A percentile compares a stretch with the other conserved stretches of the same genome.
Evolutionary conservation across 768 basidiomycete genomes (phyloP).

Genomic region (Hericium erinaceus): DNA sequence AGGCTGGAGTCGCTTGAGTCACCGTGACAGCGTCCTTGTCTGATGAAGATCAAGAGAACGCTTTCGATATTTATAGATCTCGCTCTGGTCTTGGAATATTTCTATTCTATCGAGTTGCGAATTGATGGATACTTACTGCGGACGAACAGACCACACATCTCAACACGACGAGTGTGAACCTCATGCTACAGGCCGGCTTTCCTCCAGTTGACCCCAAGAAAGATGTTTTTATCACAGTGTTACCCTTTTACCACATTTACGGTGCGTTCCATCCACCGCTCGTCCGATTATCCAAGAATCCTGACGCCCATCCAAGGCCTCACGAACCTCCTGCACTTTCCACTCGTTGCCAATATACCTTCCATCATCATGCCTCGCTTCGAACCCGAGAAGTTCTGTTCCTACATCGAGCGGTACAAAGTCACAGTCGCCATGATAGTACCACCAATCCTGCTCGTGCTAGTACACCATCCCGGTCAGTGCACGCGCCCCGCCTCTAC

Average conservation of each 20-base stretch:
- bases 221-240: slow-evolving; percentile 51
- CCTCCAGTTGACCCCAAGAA: slow-evolving; percentile 26
- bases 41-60: too few relatives aligned
- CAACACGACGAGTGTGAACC: slow-evolving; percentile 54
- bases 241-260: slow-evolving; percentile 55
- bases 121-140: background rate
- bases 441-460: slow-evolving; percentile 75
- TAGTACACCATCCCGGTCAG: slow-evolving; percentile 62
- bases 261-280: slow-evolving; percentile 26
- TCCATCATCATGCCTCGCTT: slow-evolving; percentile 59
- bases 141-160: slow-evolving; percentile 47
- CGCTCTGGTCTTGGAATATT: background rate
- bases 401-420: slow-evolving; percentile 54
- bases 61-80: too few relatives aligned
- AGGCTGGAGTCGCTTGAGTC: background rate
- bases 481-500: slow-evolving; percentile 1
- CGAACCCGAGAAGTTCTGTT: slow-evolving; percentile 60
- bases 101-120: background rate
- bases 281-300: slow-evolving; percentile 27
- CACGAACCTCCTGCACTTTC: slow-evolving; percentile 53
- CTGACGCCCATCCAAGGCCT: slow-evolving; percentile 30
- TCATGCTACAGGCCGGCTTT: slow-evolving; percentile 39
- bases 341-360: slow-evolving; percentile 39
- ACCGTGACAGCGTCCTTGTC: too few relatives aligned
- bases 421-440: slow-evolving; percentile 54